phyloP scores from a whole-genome alignment of 192 early-diverging fungal genomes.

The Pilobolus umbonatus region DNA sequence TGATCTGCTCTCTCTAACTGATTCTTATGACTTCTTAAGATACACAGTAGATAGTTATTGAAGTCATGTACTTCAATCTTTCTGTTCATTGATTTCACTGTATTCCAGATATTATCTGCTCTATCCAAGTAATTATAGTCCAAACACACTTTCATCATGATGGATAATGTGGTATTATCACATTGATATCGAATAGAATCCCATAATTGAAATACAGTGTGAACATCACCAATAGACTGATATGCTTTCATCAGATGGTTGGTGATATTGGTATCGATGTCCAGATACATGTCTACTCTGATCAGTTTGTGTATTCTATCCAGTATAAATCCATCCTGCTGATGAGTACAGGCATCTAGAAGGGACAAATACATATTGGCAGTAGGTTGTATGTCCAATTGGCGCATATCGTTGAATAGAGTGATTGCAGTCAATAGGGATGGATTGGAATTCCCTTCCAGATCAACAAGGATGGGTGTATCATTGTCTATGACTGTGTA shows the following conservation, averaged over 20 bases:
- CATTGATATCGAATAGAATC: conserved; percentile 18
- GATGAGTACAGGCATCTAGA: not conserved
- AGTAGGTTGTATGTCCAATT: not conserved
- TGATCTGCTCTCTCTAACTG: not conserved
- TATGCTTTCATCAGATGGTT: conserved; percentile 33
- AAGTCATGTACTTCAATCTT: too few relatives aligned
- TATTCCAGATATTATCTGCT: too few relatives aligned
- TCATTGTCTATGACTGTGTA: conserved; percentile 14
- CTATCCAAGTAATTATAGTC: too few relatives aligned
- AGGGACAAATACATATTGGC: conserved; percentile 2
- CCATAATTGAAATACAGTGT: conserved; percentile 26
- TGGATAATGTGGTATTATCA: too few relatives aligned
- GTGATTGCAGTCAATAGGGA: conserved; percentile 8
- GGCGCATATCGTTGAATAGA: conserved; percentile 24
- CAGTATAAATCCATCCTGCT: conserved; percentile 8
- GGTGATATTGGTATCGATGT: conserved; percentile 19
- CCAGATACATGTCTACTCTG: conserved; percentile 29
- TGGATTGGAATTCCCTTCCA: not conserved
- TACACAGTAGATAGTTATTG: too few relatives aligned
- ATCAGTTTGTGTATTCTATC: conserved; percentile 31
- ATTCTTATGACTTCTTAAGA: too few relatives aligned
- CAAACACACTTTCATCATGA: too few relatives aligned
- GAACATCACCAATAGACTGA: conserved; percentile 14
- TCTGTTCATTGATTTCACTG: too few relatives aligned
- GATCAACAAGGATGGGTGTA: not conserved